Evolutionary conservation across 495 filamentous ascomycete species (phyloP).

Genomic region (Penicillium coffeae): DNA sequence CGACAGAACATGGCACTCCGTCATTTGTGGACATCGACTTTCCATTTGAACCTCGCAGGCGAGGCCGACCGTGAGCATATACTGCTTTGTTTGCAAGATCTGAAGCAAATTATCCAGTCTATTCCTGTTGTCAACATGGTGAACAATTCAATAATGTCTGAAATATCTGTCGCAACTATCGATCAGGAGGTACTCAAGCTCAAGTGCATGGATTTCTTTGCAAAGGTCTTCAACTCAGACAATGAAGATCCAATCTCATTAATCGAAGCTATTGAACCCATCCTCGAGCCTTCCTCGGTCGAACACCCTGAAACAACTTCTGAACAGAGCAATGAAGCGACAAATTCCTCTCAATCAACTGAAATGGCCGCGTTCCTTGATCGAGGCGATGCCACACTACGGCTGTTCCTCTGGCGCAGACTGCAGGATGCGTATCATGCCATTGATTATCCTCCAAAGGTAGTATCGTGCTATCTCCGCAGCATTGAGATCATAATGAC

Average conservation of each 20-base stretch:
- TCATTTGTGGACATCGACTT: constrained; percentile 83
- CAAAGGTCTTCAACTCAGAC: constrained; percentile 68
- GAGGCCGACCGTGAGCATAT: constrained; percentile 71
- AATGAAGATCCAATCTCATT: constrained; percentile 69
- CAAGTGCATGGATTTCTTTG: constrained; percentile 94
- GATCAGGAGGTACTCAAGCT: constrained; percentile 88
- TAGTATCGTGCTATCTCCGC: constrained; percentile 78
- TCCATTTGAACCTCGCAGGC: constrained; percentile 65
- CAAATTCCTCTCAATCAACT: constrained; percentile 37
- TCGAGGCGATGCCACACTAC: constrained; percentile 71
- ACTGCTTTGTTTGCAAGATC: constrained; percentile 73
- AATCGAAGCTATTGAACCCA: constrained; percentile 89
- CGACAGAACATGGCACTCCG: constrained; percentile 42
- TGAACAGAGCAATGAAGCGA: constrained; percentile 11
- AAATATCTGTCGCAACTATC: constrained; percentile 74
- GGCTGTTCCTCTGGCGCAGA: constrained; percentile 81
- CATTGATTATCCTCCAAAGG: constrained; percentile 79
- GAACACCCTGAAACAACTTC: constrained; percentile 22
- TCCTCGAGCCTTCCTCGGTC: constrained; percentile 71
- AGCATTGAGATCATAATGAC: constrained; percentile 76
- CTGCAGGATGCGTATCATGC: constrained; percentile 81
- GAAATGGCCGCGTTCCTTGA: constrained; percentile 84
- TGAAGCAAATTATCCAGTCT: constrained; percentile 48
- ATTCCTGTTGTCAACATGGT: constrained; percentile 59
- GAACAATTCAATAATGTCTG: constrained; percentile 86